Percentiles rank a stretch among this genome's conserved stretches.
These are phyloP conservation scores for Crithidia expoeki DNA, from an alignment of 208 protist genomes.

Conservation along the genomic window DNA sequence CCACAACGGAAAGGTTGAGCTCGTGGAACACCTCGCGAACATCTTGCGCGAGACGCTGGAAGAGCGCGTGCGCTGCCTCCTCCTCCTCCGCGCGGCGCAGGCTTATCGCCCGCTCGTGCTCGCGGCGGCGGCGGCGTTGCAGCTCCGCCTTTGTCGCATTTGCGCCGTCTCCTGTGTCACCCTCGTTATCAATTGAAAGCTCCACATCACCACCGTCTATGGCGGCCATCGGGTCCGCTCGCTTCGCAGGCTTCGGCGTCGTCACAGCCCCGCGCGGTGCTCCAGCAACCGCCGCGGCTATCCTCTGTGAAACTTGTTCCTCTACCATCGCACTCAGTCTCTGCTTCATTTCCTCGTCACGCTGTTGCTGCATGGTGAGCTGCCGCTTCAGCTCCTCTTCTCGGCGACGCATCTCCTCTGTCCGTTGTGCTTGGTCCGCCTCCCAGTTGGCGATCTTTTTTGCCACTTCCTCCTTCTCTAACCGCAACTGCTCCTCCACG, in stretches of 20 bases:
- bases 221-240: not conserved
- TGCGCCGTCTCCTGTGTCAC: not conserved
- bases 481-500: slow-evolving; percentile 29
- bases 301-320: slow-evolving; percentile 36
- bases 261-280: slow-evolving; percentile 3
- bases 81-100: slow-evolving; percentile 80
- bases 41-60: slow-evolving; percentile 88
- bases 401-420: slow-evolving; percentile 41
- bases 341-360: slow-evolving; percentile 46
- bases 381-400: slow-evolving; percentile 43
- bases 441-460: slow-evolving; percentile 43
- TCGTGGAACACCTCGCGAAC: slow-evolving; percentile 92
- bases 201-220: slow-evolving; percentile 15
- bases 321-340: slow-evolving; percentile 40
- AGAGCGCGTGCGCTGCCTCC: slow-evolving; percentile 75
- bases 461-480: slow-evolving; percentile 42
- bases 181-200: slow-evolving; percentile 8
- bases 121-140: slow-evolving; percentile 70
- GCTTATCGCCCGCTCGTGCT: slow-evolving; percentile 68
- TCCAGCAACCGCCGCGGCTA: slow-evolving; percentile 28
- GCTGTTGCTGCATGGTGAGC: slow-evolving; percentile 36
- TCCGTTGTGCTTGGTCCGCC: slow-evolving; percentile 40
- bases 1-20: slow-evolving; percentile 89
- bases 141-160: slow-evolving; percentile 37
- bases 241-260: not conserved